Base-by-base conservation (phyloP, 495 filamentous ascomycete species). In the Hypoxylon fragiforme region DNA sequence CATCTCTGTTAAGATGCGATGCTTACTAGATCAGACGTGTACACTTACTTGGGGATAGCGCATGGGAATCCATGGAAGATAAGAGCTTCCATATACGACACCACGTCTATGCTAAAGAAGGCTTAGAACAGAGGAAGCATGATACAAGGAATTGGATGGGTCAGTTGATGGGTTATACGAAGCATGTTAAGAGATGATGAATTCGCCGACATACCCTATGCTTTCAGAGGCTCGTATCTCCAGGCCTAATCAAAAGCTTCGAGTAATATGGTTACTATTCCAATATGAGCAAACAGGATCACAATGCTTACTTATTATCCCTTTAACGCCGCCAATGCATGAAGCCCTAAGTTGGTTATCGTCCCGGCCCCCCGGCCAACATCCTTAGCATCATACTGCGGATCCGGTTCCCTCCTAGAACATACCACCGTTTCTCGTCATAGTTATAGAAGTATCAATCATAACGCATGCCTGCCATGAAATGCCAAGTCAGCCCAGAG, bases 51-150 rank as follows among this genome's bases (percentile, higher is more conserved):
- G 20, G 81, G 81, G 7, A 82, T 95, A 26, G 78, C 75, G 30
- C 72, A 74, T 1, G 76, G 78, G 7, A 96, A 94, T 68, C 67
- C 79, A 6, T 92, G 83, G 73, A 79, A 79, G 22, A 72, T 95
- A 37, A 79, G 77, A 63, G 82, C 87, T 30, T 84, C 80, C 7
- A 64, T 82, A 51, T 85, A 84, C 50, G 69, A 70, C 9, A 71
- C 72, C 26, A 65, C 52, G 30, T 66, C 69, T 46, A 62, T 72
- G 39, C 68, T 76, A 20, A 39, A 26, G 18, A 60, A 62, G 42
- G 14, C 24, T 35, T 54, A 44, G 14, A 30, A 22, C 13, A 12
- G 14, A 7, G 40, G 8, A 15, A 12, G 13, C n/a, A 2, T 6
- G 15, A 16, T 26, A 43, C 34, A 14, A 47, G 15, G 44, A 44